Evolutionary conservation across 805 yeast genomes (phyloP), one percentile per base, ranked within the genome.

Genomic region (Kuraishia capsulata): DNA sequence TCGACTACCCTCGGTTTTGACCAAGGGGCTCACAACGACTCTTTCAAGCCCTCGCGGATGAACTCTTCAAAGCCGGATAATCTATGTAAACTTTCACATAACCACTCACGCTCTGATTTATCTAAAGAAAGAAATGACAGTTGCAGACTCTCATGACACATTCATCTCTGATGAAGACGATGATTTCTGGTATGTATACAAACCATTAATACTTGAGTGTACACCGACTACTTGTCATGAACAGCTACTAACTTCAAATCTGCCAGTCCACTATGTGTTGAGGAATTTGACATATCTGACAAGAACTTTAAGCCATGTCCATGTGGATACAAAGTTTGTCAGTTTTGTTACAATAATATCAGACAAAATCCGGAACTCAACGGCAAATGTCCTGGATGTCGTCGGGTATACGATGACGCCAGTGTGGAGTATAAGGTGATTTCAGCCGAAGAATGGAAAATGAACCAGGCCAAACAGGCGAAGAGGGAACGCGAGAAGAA

Each of bases 271-370:
- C 74, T 92, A 45, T 92, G 99, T 67, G 90, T 89, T 54, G 99
- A 92, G 62, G 97, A 92, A 57, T 81, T 92, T 88, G 99, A 92
- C 61, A 78, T 90, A 35, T 83, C 95, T 14, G 98, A 92, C 62
- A 87, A 84, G 54, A 86, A 88, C 64, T 92, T 92, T 70, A 87
- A 83, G 59, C 99, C 99, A n/a, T 92, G 99, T 67, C 97, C 97
- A 1, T 92, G 99, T 65, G 99, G 99, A 16, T 92, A 92, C 54
- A 97, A 94, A 59, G 85, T 92, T 42, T 92, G 99, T 60, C 97
- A 90, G 69, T 92, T 92, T 57, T 92, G 99, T 61, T 92, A 90
- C 69, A 92, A 92, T 64, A 90, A 89, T 58, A 92, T 92, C 52
- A 75, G 96, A 46, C 92, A 87, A 47, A 90, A 90, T 50, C 97